Base-by-base conservation (phyloP, 768 basidiomycete species). In the Vararia minispora region DNA sequence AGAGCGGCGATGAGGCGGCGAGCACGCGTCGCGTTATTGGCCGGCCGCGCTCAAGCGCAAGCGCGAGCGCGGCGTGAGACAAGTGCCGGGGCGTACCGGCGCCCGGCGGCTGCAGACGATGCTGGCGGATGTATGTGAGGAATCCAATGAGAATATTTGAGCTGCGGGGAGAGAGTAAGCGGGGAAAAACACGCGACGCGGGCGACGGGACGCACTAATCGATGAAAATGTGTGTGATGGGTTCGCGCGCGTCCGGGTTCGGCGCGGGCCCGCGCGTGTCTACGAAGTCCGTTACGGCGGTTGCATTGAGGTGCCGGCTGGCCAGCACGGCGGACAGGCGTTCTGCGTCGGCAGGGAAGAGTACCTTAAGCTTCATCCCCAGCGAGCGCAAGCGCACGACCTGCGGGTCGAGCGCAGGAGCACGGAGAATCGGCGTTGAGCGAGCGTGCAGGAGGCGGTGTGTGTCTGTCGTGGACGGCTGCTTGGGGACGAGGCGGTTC, bases 61-160 rank as follows among this genome's bases (percentile, higher is more conserved):
- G 68, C 2, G 76, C 69, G 23, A 91, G 66, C 5, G 83, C 80
- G 3, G 78, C 68, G 56, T 91, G 86, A 35, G 82, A 89, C 16
- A 92, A 58, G 45, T 76, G 76, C 43, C 59, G 61, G 30, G 51
- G 51, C 53, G 52, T 63, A 47, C 55, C 64, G 47, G 52, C 49
- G 16, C 50, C 43, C 38, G 55, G 50, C 32, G 58, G 62, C 26
- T 58, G 61, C n/a, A 65, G 60, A n/a, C n/a, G n/a, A 45, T 72
- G 65, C 39, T 69, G 74, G 53, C 74, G 77, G 36, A 82, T 57
- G 56, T 80, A 74, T 21, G 68, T 72, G n/a, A 89, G 55, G 39
- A 89, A 69, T 24, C 87, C 87, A 43, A 91, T 78, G 32, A 90
- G 71, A 45, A 91, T 89, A 53, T 91, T 91, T 12, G 87, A 90